Evolutionary conservation across 805 yeast species (phyloP).

Genomic region (Ogataea minuta): DNA sequence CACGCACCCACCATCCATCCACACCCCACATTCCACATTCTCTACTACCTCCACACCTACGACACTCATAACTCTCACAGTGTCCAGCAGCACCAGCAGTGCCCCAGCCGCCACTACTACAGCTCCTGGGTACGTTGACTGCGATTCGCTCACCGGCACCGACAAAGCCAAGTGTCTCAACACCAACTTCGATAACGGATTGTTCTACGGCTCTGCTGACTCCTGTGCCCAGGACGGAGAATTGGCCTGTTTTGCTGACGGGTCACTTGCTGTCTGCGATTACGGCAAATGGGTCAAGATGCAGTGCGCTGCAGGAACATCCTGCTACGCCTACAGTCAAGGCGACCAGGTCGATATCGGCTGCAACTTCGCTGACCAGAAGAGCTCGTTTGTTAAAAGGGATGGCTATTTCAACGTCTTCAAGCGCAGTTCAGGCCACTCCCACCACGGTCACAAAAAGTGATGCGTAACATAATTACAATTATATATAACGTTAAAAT

Average conservation of each 20-base stretch:
- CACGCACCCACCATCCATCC: conserved; percentile 6
- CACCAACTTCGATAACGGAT: conserved; percentile 41
- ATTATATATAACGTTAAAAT: conserved; percentile 6
- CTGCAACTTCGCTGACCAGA: conserved; percentile 43
- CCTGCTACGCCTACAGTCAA: conserved; percentile 52
- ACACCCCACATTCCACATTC: background rate
- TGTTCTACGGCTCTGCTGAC: conserved; percentile 40
- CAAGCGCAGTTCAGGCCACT: conserved; percentile 25
- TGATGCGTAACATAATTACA: conserved; percentile 3
- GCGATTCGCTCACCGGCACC: conserved; percentile 38
- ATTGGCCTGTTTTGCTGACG: conserved; percentile 49
- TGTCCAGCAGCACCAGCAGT: conserved; percentile 4
- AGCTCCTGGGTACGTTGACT: conserved; percentile 29
- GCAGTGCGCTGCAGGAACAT: conserved; percentile 61
- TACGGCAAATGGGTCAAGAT: conserved; percentile 55
- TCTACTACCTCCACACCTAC: conserved; percentile 4
- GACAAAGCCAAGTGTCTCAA: conserved; percentile 45
- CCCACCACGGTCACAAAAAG: conserved; percentile 18
- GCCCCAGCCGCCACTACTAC: conserved; percentile 13
- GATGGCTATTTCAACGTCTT: conserved; percentile 21
- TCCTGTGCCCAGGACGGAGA: conserved; percentile 47
- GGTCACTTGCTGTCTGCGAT: conserved; percentile 55
- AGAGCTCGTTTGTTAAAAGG: conserved; percentile 34
- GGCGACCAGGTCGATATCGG: conserved; percentile 45
- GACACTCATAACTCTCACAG: conserved; percentile 12